Evolutionary conservation across 768 basidiomycete species (phyloP).

Genomic region (Lentinus brumalis): DNA sequence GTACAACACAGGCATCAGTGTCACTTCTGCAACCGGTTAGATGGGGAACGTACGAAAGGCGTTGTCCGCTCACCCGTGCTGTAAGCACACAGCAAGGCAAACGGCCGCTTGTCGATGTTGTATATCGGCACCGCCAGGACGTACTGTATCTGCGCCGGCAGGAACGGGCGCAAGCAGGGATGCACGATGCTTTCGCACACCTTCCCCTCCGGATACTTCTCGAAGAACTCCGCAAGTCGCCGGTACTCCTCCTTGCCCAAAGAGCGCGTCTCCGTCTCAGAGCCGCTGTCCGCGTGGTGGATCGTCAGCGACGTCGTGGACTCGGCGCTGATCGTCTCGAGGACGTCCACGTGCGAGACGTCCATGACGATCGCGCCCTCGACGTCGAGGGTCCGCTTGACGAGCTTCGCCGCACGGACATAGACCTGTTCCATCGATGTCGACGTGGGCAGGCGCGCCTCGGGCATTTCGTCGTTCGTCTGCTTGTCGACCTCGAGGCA

Average conservation of each 20-base stretch:
- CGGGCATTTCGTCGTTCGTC: conserved; percentile 40
- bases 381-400: conserved; percentile 87
- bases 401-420: conserved; percentile 85
- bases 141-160: conserved; percentile 83
- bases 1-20: neutral
- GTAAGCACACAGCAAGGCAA: conserved; percentile 89
- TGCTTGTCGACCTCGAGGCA: conserved; percentile 87
- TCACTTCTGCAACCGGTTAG: neutral
- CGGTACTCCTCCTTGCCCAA: conserved; percentile 73
- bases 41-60: conserved; percentile 62
- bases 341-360: conserved; percentile 85
- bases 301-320: conserved; percentile 67
- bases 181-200: conserved; percentile 88
- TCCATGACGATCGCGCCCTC: conserved; percentile 93
- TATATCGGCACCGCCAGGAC: conserved; percentile 91
- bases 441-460: conserved; percentile 26
- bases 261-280: conserved; percentile 46
- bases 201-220: conserved; percentile 80
- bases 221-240: conserved; percentile 75
- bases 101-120: conserved; percentile 90
- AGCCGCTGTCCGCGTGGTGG: conserved; percentile 64
- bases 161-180: conserved; percentile 75
- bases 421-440: conserved; percentile 86
- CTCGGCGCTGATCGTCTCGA: conserved; percentile 66
- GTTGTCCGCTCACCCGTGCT: conserved; percentile 80